A percentile compares a stretch with the other conserved stretches of the same genome.
phyloP scores from a whole-genome alignment of 2,329 filamentous ascomycete genomes.

The Esteya vermicola region DNA sequence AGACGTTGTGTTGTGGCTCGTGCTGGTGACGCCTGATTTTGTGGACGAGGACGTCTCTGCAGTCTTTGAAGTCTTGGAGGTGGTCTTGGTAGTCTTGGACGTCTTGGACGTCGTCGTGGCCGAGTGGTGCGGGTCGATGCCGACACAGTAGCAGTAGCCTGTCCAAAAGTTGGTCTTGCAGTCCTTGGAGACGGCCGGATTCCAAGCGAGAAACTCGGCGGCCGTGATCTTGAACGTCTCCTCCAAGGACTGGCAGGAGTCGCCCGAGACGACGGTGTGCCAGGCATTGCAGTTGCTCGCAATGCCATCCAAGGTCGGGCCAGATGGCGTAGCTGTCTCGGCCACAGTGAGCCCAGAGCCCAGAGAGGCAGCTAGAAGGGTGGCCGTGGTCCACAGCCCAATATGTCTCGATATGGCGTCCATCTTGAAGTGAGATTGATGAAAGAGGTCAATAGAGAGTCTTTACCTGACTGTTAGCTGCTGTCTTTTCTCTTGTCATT shows the following conservation, averaged over 20 bases:
- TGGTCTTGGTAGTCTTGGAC: not conserved
- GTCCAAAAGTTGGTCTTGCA: slow-evolving; percentile 15
- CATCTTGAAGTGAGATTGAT: no score
- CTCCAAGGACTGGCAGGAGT: not conserved
- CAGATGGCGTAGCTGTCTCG: not conserved
- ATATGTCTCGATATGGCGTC: no score
- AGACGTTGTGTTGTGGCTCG: slow-evolving; percentile 4
- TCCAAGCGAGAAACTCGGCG: slow-evolving; percentile 14
- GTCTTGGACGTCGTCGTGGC: not conserved
- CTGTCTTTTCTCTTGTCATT: no score
- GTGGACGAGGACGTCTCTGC: slow-evolving; percentile 3
- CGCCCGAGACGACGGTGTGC: not conserved
- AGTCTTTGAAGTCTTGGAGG: not conserved
- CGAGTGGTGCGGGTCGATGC: slow-evolving; percentile 1
- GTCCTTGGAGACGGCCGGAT: slow-evolving; percentile 15
- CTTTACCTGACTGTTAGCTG: no score
- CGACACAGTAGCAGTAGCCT: slow-evolving; percentile 15
- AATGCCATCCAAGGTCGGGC: not conserved
- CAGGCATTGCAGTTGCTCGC: not conserved
- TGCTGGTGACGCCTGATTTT: slow-evolving; percentile 4
- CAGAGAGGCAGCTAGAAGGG: no score
- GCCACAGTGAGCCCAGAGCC: not conserved
- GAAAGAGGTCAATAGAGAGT: no score
- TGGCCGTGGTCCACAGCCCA: no score
- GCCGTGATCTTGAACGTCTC: slow-evolving; percentile 11